Evolutionary conservation across 1,284 basidiomycete species (phyloP), one percentile per base, ranked within the genome.

Genomic region (Fistulinella cinereoalba): DNA sequence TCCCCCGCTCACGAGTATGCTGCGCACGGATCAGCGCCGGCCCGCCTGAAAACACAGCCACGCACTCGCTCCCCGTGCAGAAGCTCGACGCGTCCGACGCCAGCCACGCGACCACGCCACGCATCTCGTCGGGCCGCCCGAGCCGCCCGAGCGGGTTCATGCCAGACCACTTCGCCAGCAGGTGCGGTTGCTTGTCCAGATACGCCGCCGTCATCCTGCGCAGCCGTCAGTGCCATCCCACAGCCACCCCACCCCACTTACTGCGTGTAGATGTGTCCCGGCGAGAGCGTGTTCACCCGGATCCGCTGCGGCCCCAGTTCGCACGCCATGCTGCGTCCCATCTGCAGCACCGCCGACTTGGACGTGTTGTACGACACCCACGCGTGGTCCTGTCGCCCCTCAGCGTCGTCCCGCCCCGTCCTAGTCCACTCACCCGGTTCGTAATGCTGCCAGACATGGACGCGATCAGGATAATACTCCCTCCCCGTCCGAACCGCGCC

Each of bases 381-480:
- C n/a, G 81, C 76, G 55, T 82, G 80, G 50, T 77, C 83, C 82
- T 86, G 55, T 22, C 28, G 25, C 21, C 22, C 0, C 9, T 46
- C 19, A 44, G 39, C 43, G n/a, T 67, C 33, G 37, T 22, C 19
- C 6, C 16, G 0, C 8, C 2, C 16, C 6, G 16, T 0, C 15
- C 2, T 16, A 25, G n/a, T 12, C 25, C 3, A 49, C 74, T 43
- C 56, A 85, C 89, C 67, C 71, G 80, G 71, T 92, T 92, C 44
- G 88, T 88, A 55, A 93, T 83, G 43, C 82, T 83, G 15, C 89
- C 92, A 37, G 85, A 88, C 88, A 94, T 92, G 49, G 87, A 91
- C 19, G 87, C 91, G 56, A 93, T 83, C 51, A 62, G 68, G 53
- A 91, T 79, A 54, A 94, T 90, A 56, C 88, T 91, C 1, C 89